Evolutionary conservation across 2,329 filamentous ascomycete genomes (phyloP).

Genomic region (Penicillium palitans): DNA sequence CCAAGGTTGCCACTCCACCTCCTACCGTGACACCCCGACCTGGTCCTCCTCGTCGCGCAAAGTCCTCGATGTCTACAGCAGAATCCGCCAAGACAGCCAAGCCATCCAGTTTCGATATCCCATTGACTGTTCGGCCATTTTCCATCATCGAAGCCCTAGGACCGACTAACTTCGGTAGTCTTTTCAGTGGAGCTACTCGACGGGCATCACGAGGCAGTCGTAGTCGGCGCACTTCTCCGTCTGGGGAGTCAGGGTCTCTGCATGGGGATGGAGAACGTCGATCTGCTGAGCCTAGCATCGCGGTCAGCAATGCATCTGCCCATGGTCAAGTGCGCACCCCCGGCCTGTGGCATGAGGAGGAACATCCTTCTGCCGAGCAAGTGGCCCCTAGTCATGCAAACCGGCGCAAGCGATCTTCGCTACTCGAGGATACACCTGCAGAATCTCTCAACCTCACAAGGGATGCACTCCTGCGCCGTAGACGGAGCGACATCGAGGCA

Average conservation of each 20-base stretch:
- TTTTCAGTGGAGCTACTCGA: slow-evolving; percentile 44
- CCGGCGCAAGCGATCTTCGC: slow-evolving; percentile 41
- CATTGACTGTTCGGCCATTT: slow-evolving; percentile 24
- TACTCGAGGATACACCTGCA: slow-evolving; percentile 32
- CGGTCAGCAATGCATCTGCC: slow-evolving; percentile 47
- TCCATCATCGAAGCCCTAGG: slow-evolving; percentile 34
- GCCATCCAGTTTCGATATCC: slow-evolving; percentile 32
- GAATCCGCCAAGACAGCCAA: slow-evolving; percentile 50
- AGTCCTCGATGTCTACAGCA: slow-evolving; percentile 48
- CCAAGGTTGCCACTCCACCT: slow-evolving; percentile 15
- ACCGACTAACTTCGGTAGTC: slow-evolving; percentile 38
- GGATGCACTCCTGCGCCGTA: slow-evolving; percentile 37
- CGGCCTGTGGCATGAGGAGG: slow-evolving; percentile 36
- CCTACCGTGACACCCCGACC: slow-evolving; percentile 37
- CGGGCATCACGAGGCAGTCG: slow-evolving; percentile 41
- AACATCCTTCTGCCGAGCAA: slow-evolving; percentile 14
- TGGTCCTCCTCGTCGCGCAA: slow-evolving; percentile 40
- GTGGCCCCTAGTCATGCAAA: slow-evolving; percentile 25
- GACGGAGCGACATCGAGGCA: slow-evolving; percentile 30
- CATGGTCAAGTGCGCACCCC: slow-evolving; percentile 45
- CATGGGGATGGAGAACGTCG: slow-evolving; percentile 40
- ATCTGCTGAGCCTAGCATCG: slow-evolving; percentile 44
- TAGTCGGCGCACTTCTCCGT: slow-evolving; percentile 36
- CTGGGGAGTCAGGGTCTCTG: slow-evolving; percentile 36
- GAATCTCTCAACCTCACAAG: slow-evolving; percentile 40